Percentiles rank a stretch among this genome's conserved stretches.
Evolutionary conservation across 345 rosid species (phyloP).

Genomic region (Pistacia atlantica): DNA sequence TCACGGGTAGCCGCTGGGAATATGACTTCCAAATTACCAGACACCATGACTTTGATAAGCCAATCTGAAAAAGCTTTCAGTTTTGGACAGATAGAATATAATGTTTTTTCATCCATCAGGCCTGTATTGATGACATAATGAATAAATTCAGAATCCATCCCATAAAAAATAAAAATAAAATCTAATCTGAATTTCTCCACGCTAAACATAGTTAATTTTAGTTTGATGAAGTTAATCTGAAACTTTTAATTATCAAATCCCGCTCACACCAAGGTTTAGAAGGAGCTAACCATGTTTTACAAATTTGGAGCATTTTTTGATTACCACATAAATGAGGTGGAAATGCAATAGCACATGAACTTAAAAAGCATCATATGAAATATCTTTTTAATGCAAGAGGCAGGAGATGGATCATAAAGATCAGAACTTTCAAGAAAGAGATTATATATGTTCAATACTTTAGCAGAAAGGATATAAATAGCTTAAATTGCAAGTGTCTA

Average conservation of each 20-base stretch:
- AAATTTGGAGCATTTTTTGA: no score
- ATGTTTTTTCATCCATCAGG: constrained; percentile 33
- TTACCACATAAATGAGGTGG: neutral
- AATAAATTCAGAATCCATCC: constrained; percentile 16
- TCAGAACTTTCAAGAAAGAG: neutral
- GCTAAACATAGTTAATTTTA: neutral
- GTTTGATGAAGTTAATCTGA: neutral
- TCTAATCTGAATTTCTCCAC: neutral
- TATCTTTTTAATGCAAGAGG: neutral
- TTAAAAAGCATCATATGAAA: neutral
- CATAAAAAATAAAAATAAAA: neutral
- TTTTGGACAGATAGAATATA: constrained; percentile 52
- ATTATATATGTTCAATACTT: neutral
- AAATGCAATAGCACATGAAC: neutral
- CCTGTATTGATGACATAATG: constrained; percentile 34
- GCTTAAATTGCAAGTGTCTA: no score
- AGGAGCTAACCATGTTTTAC: neutral
- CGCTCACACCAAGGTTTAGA: neutral
- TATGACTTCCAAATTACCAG: constrained; percentile 71
- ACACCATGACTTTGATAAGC: constrained; percentile 46
- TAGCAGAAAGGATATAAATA: no score
- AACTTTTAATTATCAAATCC: neutral
- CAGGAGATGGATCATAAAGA: neutral
- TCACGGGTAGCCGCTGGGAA: constrained; percentile 64
- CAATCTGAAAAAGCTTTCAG: constrained; percentile 72